A percentile compares a stretch with the other conserved stretches of the same genome.
phyloP scores from a whole-genome alignment of 768 basidiomycete species.

The Pholiota molesta region DNA sequence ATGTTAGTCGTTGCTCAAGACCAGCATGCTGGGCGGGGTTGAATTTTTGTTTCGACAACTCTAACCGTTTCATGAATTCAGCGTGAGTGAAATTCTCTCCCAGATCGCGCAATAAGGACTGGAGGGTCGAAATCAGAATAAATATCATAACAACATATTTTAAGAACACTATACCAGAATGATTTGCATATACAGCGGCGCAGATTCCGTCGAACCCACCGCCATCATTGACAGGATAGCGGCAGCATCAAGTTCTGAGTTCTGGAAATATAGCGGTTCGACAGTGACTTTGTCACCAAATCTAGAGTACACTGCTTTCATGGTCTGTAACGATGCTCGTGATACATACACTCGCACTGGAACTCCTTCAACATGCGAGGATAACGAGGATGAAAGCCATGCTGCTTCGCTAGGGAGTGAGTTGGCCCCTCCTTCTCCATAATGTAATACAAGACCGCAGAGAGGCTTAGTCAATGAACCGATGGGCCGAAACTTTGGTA shows the following conservation, averaged over 20 bases:
- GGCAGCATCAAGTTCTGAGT: slow-evolving; percentile 66
- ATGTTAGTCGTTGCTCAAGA: slow-evolving; percentile 63
- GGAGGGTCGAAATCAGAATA: background rate
- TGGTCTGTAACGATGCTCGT: slow-evolving; percentile 60
- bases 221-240: slow-evolving; percentile 81
- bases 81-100: slow-evolving; percentile 60
- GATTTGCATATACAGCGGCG: slow-evolving; percentile 72
- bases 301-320: slow-evolving; percentile 57
- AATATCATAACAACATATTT: background rate
- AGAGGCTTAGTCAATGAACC: slow-evolving; percentile 59
- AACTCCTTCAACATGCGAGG: slow-evolving; percentile 33
- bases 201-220: slow-evolving; percentile 57
- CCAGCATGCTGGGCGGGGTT: slow-evolving; percentile 58
- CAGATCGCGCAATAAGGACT: slow-evolving; percentile 64
- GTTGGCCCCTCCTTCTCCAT: slow-evolving; percentile 64
- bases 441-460: slow-evolving; percentile 67
- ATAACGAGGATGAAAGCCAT: slow-evolving; percentile 49
- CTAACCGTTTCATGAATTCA: slow-evolving; percentile 50
- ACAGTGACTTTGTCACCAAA: slow-evolving; percentile 54
- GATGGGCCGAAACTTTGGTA: slow-evolving; percentile 49
- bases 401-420: slow-evolving; percentile 69
- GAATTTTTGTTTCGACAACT: slow-evolving; percentile 50
- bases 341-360: slow-evolving; percentile 59
- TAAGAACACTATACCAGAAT: slow-evolving; percentile 49
- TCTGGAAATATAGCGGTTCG: slow-evolving; percentile 55